Evolutionary conservation across 2,329 filamentous ascomycete species (phyloP), one percentile per base, ranked within the genome.

Genomic region (Beauveria brongniartii): DNA sequence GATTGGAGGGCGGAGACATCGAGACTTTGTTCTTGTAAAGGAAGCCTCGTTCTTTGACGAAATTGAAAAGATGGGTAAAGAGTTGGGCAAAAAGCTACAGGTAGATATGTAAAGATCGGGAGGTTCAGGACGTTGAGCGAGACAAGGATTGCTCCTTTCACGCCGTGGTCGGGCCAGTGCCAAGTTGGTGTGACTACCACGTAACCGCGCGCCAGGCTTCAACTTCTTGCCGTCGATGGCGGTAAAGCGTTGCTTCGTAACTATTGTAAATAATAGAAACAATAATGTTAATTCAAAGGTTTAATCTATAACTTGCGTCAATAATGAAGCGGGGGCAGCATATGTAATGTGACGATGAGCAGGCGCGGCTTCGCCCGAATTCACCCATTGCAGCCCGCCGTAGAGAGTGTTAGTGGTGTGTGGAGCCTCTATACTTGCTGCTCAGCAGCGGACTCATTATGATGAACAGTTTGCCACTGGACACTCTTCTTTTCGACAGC

Each of bases 91-190:
- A 84, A 64, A 64, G 84, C 77, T 0, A 82, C 78, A 0, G 78
- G 79, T 3, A 78, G 77, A 63, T 78, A 77, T 1, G 72, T 70
- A 66, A 82, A 84, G 3, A 75, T 70, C 0, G 82, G 82, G 1
- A 85, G 67, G 68, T 85, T 80, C 1, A 85, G 68, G 4, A 77
- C 80, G 65, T 85, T 82, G 1, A 85, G 72, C 82, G 82, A 85
- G 30, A 85, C 79, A 0, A 0, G 81, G 80, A 1, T 73, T 74
- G 1, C 73, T 72, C 12, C 78, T 61, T 85, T 81, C 53, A 84
- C 84, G 3, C 82, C 82, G 61, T 85, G 82, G 62, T 85, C 82
- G 63, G 84, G 82, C 76, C 80, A 85, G 66, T 83, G 79, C 82
- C 82, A 85, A 0, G 75, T 78, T 0, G 82, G 82, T 0, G 82